Percentiles rank a stretch among this genome's conserved stretches.
Conservation (phyloP, 352 stramenopile genomes). For the Phytophthora vignae region DNA sequence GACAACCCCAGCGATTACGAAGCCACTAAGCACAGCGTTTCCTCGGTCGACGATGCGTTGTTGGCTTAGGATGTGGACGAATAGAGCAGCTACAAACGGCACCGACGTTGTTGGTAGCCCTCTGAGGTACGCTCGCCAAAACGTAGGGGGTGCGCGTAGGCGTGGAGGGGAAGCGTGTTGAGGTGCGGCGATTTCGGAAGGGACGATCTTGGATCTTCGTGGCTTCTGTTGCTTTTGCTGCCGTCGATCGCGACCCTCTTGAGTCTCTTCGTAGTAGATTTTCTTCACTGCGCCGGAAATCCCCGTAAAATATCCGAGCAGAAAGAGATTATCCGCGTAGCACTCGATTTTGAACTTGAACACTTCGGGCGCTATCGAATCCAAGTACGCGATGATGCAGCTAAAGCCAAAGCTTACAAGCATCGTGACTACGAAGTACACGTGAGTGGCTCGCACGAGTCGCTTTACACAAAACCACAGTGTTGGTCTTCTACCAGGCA, state of each 20-base stretch:
- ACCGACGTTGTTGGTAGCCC: neutral
- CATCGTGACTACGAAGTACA: neutral
- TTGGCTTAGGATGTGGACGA: neutral
- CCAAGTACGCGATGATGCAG: constrained; percentile 14
- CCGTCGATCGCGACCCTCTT: constrained; percentile 1
- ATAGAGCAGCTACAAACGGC: neutral
- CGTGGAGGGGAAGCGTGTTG: neutral
- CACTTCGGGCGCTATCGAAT: neutral
- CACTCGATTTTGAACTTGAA: constrained; percentile 6
- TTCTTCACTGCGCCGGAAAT: neutral
- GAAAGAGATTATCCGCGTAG: neutral
- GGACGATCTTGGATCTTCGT: neutral
- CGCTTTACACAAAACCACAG: constrained; percentile 19
- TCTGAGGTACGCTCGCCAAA: constrained; percentile 2
- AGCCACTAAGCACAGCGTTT: neutral
- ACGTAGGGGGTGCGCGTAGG: neutral
- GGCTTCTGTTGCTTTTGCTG: neutral
- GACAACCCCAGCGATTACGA: neutral
- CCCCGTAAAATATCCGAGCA: constrained; percentile 1
- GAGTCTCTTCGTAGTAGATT: constrained; percentile 25
- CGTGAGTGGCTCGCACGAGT: constrained; percentile 1
- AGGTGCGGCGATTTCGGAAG: neutral
- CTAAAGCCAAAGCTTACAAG: constrained; percentile 12
- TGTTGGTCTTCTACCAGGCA: constrained; percentile 7
- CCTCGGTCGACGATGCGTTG: neutral